Percentiles rank a stretch among this genome's conserved stretches.
phyloP scores from a whole-genome alignment of 139 green algal species.

The Yamagishiella unicocca region DNA sequence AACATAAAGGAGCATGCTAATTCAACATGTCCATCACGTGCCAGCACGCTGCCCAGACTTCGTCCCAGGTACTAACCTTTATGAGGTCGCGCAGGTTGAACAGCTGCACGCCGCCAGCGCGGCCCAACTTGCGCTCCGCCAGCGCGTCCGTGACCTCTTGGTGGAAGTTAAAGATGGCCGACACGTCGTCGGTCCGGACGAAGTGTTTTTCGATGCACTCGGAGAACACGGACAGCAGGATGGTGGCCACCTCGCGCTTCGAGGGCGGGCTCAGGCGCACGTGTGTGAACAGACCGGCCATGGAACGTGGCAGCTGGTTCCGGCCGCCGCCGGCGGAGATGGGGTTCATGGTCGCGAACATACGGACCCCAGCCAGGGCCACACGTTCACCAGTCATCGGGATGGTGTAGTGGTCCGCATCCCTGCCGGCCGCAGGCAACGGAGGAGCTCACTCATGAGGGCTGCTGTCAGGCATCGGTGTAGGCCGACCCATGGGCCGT shows the following conservation, averaged over 20 bases:
- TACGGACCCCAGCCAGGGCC: conserved; percentile 84
- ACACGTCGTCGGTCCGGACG: conserved; percentile 8
- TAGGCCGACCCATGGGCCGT: too few relatives aligned
- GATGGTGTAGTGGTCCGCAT: conserved; percentile 54
- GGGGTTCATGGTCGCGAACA: conserved; percentile 96
- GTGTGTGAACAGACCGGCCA: conserved; percentile 46
- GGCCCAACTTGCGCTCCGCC: conserved; percentile 31
- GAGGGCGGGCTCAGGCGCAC: conserved; percentile 39
- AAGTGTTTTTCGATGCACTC: conserved; percentile 18
- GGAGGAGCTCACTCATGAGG: too few relatives aligned
- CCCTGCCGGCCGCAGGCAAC: conserved; percentile 42
- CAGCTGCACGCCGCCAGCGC: not conserved
- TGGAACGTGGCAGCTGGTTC: conserved; percentile 49
- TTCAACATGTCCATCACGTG: not conserved
- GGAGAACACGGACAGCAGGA: conserved; percentile 45
- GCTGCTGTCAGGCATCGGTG: too few relatives aligned
- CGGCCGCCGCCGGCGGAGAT: conserved; percentile 68
- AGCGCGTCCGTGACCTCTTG: conserved; percentile 12
- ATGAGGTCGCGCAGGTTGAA: conserved; percentile 64
- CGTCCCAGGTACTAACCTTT: conserved; percentile 27
- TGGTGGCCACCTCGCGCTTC: conserved; percentile 48
- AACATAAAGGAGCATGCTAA: too few relatives aligned
- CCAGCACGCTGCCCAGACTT: too few relatives aligned
- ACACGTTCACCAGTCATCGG: conserved; percentile 54
- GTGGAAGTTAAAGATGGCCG: conserved; percentile 43